Conservation (phyloP, 2,329 filamentous ascomycete species). For the Alternaria arborescens region DNA sequence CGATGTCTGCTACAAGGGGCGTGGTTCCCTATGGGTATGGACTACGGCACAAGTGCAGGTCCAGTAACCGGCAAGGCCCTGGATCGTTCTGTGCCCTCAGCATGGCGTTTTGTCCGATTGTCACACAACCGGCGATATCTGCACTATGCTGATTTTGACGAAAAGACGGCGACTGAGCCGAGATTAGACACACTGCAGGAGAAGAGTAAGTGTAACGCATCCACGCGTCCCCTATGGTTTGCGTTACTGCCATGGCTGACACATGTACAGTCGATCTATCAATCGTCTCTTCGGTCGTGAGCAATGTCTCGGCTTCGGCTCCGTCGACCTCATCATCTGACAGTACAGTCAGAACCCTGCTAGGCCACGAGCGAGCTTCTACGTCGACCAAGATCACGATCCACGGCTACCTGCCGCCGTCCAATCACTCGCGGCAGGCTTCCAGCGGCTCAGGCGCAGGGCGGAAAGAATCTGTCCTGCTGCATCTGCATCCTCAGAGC, state of each 20-base stretch:
- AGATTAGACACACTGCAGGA: constrained; percentile 76
- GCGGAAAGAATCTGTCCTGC: constrained; percentile 73
- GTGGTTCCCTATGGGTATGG: constrained; percentile 76
- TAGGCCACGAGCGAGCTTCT: constrained; percentile 41
- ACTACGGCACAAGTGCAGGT: constrained; percentile 59
- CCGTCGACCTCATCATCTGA: constrained; percentile 59
- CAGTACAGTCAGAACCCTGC: constrained; percentile 56
- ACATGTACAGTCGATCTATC: constrained; percentile 73
- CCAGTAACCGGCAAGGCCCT: constrained; percentile 54
- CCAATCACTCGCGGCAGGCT: constrained; percentile 38
- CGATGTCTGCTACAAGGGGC: constrained; percentile 86
- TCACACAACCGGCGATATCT: constrained; percentile 91
- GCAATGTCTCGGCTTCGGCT: constrained; percentile 78
- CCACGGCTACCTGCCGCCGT: constrained; percentile 69
- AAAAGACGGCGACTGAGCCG: constrained; percentile 70
- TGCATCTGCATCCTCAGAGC: constrained; percentile 82
- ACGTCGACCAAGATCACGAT: constrained; percentile 88
- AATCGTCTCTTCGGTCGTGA: constrained; percentile 90
- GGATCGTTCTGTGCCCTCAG: constrained; percentile 57
- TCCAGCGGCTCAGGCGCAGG: constrained; percentile 43
- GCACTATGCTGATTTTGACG: constrained; percentile 86
- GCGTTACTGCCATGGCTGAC: constrained; percentile 41
- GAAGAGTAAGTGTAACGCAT: constrained; percentile 64
- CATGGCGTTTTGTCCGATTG: constrained; percentile 85
- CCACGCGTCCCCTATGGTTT: constrained; percentile 18